A percentile compares a stretch with the other conserved stretches of the same genome.
Evolutionary conservation across 202 grass and related monocot species (phyloP).

Genomic region (Schoenoplectus tabernaemontani): DNA sequence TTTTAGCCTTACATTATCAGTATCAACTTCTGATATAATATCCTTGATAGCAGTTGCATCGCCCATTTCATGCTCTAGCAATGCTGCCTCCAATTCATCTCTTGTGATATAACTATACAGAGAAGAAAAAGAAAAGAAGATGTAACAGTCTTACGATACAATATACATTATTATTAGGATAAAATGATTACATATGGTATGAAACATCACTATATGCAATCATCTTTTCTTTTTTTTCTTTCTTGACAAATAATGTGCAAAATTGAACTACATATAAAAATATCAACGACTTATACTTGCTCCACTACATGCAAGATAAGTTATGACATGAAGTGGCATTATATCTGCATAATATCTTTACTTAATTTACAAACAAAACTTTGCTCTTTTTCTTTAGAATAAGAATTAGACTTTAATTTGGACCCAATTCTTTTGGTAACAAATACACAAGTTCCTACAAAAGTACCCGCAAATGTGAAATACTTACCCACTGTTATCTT

Average conservation of each 20-base stretch:
- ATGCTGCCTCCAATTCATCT: constrained; percentile 84
- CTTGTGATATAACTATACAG: constrained; percentile 77
- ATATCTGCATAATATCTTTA: no score
- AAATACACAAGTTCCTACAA: no score
- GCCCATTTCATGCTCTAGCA: constrained; percentile 95
- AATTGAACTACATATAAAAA: neutral
- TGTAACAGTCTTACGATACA: neutral
- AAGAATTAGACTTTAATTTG: no score
- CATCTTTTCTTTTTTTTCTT: no score
- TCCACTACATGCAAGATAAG: neutral
- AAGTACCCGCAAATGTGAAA: neutral
- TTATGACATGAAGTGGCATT: neutral
- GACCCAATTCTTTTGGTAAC: no score
- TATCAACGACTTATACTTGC: neutral
- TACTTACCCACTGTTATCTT: constrained; percentile 91
- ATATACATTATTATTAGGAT: neutral
- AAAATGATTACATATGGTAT: neutral
- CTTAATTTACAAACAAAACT: no score
- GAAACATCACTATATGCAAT: neutral
- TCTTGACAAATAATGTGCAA: neutral
- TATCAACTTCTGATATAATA: constrained; percentile 95
- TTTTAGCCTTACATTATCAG: constrained; percentile 68
- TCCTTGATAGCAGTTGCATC: constrained; percentile 78
- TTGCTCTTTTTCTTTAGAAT: no score
- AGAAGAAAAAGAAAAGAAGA: neutral